Evolutionary conservation across 2,329 filamentous ascomycete genomes (phyloP), one percentile per base, ranked within the genome.

Genomic region (Dothiorella sarmentorum): DNA sequence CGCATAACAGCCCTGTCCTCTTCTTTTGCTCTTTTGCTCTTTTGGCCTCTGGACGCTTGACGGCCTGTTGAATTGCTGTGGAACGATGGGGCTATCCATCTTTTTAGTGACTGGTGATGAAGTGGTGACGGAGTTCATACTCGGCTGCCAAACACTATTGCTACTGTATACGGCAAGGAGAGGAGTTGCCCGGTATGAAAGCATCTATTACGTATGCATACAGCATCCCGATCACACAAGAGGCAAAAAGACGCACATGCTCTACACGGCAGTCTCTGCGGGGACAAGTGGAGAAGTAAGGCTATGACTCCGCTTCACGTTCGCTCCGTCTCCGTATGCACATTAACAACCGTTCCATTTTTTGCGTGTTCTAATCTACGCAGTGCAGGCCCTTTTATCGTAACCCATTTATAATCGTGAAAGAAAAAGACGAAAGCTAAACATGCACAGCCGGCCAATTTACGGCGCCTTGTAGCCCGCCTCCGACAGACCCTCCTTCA

Each of bases 401-500:
- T 53, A 29, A 53, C 17, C n/a, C 33, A 20, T 53, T 20, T 40
- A n/a, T 18, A 40, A 29, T 53, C 24, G 29, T 53, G n/a, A 38
- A 33, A 27, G 10, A 18, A n/a, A 15, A 24, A 51, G 29, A 35
- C 45, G 20, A 5, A 51, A 15, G 38, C 27, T 44, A 24, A 17
- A 18, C 31, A 18, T 37, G 7, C 27, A 10, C 22, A 17, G 20
- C 4, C 4, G 17, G 29, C 4, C 29, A 13, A 11, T 58, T 20
- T 37, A 58, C 3, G 29, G 42, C 24, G 63, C 61, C 62, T 83
- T 80, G 68, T 85, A 83, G 55, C 91, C 90, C 58, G 85, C 87
- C 75, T 96, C 92, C 1, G 78, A 72, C 63, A 97, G 77, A 7
- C 87, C 85, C 58, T 86, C 84, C 77, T 88, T 86, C 65, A 99